Conservation (phyloP, 176 grass and related monocot species). For the Chrysopogon serrulatus region DNA sequence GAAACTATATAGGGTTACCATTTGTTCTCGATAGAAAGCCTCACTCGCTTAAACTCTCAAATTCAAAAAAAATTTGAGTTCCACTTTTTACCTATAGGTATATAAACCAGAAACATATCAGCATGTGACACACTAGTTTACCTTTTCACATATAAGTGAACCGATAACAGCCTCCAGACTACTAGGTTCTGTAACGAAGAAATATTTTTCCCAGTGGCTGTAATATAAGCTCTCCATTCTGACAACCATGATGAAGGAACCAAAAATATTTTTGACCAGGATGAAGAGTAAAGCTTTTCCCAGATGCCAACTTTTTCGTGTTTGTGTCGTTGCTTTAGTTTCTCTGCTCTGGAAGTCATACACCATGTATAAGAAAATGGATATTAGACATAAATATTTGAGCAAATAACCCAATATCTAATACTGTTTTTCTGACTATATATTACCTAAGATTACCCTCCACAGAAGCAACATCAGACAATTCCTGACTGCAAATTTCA, state of each 20-base stretch:
- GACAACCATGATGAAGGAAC: constrained; percentile 84
- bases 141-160: constrained; percentile 93
- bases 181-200: constrained; percentile 57
- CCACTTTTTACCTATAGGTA: neutral
- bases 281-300: constrained; percentile 65
- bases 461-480: constrained; percentile 82
- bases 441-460: constrained; percentile 86
- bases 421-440: neutral
- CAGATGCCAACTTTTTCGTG: constrained; percentile 86
- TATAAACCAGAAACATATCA: neutral
- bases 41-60: neutral
- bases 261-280: constrained; percentile 67
- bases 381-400: constrained; percentile 14
- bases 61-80: constrained; percentile 18
- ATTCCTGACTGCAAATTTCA: constrained; percentile 61
- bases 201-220: constrained; percentile 88
- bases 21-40: neutral
- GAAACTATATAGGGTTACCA: neutral
- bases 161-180: constrained; percentile 56
- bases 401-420: constrained; percentile 21
- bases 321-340: constrained; percentile 77
- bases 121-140: constrained; percentile 25
- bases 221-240: constrained; percentile 89
- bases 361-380: constrained; percentile 4
- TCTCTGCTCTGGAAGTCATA: constrained; percentile 61